Evolutionary conservation across 768 basidiomycete species (phyloP), one percentile per base, ranked within the genome.

Genomic region (Hericium alpestre): DNA sequence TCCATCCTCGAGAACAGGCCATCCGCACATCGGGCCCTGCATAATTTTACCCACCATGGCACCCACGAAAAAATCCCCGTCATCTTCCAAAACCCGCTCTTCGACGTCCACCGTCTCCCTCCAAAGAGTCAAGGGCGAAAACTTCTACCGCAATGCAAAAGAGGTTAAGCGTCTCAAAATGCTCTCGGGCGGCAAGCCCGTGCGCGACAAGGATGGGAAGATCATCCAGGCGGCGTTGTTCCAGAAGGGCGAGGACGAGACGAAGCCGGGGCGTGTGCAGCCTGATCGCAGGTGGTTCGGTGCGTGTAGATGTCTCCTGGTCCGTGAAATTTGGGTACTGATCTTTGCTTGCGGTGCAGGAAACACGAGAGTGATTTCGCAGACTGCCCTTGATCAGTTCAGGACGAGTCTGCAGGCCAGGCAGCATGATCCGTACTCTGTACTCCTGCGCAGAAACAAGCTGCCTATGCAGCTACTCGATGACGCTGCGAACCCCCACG

Each of bases 271-370:
- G 23, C 75, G 94, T 55, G 91, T 98, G 20, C 90, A 93, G 73
- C 90, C 95, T 57, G 95, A 99, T 76, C 77, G 93, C 58, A 74
- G 94, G 65, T 99, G 95, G 95, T 99, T 99, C 65, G 96, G 93
- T 95, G 66, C 62, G 87, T 76, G 57, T 56, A 27, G 23, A 16
- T 4, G 20, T 13, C 11, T 27, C 46, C 8, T 47, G 20, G 32
- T 10, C 20, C 25, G 3, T 18, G 46, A 2, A 59, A 51, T 37
- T 37, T 46, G 38, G 27, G 58, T 55, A 32, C 53, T 55, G 27
- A 43, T 38, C 58, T 38, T 41, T 18, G 20, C 38, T 20, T 32
- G 13, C 47, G 57, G 18, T 61, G 23, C 62, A 94, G 93, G 95
- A 46, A 98, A 98, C 71, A 98, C 96, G n/a, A 77, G 96, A 67